These are phyloP conservation scores for Chalara sp. DNA, from an alignment of 2,329 filamentous ascomycete genomes.

Conservation along the genomic window DNA sequence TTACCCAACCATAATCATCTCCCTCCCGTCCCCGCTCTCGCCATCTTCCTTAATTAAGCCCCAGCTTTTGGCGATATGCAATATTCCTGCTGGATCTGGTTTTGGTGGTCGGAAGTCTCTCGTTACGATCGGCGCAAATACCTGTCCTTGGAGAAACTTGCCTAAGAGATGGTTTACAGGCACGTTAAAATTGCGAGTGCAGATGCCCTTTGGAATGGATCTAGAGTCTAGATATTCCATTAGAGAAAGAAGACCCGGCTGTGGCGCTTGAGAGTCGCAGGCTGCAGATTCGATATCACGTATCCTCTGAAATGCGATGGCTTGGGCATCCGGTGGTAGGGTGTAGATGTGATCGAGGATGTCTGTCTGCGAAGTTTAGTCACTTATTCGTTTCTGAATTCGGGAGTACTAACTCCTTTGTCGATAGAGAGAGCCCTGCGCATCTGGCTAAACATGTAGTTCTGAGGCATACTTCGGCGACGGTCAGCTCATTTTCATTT, in stretches of 20 bases:
- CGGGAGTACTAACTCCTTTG: slow-evolving; percentile 33
- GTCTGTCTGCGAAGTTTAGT: slow-evolving; percentile 42
- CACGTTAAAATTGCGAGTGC: slow-evolving; percentile 86
- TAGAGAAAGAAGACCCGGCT: slow-evolving; percentile 69
- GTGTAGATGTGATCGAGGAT: slow-evolving; percentile 84
- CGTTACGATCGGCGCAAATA: slow-evolving; percentile 76
- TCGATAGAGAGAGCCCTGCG: slow-evolving; percentile 65
- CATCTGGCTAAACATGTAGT: slow-evolving; percentile 94
- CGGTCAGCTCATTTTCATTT: slow-evolving; percentile 8
- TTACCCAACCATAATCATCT: slow-evolving; percentile 38
- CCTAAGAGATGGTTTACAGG: slow-evolving; percentile 68
- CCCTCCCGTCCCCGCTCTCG: slow-evolving; percentile 10
- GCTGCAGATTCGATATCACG: slow-evolving; percentile 72
- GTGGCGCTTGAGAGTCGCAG: slow-evolving; percentile 74
- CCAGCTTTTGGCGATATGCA: slow-evolving; percentile 79
- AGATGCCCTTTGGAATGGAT: slow-evolving; percentile 71
- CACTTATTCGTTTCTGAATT: too few species aligned
- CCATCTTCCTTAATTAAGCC: slow-evolving; percentile 43
- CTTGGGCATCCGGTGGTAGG: slow-evolving; percentile 56
- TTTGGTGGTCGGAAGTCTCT: slow-evolving; percentile 78
- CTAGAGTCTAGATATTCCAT: slow-evolving; percentile 75
- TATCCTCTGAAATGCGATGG: slow-evolving; percentile 65
- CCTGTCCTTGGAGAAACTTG: slow-evolving; percentile 63
- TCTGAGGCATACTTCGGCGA: slow-evolving; percentile 68
- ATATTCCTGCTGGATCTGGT: slow-evolving; percentile 78